Percentiles rank a stretch among this genome's conserved stretches.
These are phyloP conservation scores for Lolium perenne DNA, from an alignment of 176 grass and related monocot genomes.

Conservation along the genomic window DNA sequence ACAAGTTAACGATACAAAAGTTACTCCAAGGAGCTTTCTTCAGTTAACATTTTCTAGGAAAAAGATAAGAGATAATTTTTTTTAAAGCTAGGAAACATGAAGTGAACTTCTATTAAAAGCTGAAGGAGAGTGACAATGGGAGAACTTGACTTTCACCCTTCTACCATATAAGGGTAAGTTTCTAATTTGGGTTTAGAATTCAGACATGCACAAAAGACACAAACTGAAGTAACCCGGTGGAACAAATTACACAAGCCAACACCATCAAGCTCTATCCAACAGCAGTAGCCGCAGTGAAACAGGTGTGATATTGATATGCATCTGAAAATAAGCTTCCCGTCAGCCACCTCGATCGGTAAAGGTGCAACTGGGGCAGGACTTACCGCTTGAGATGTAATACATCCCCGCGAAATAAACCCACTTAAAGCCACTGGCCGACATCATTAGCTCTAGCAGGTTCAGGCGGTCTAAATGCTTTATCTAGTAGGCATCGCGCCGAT, in stretches of 20 bases:
- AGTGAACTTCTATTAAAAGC: too few species aligned
- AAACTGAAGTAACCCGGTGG: neutral
- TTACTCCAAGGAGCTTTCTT: too few species aligned
- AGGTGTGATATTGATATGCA: slow-evolving; percentile 15
- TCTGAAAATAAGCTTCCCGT: neutral
- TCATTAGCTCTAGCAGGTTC: neutral
- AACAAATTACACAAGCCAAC: slow-evolving; percentile 28
- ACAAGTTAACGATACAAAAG: too few species aligned
- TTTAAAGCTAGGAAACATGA: too few species aligned
- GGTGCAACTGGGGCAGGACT: too few species aligned
- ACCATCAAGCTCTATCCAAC: neutral
- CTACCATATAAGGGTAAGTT: neutral
- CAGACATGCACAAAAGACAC: neutral
- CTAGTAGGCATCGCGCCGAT: neutral
- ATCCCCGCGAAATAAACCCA: too few species aligned
- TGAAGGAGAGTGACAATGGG: too few species aligned
- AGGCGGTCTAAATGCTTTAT: neutral
- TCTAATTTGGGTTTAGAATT: neutral
- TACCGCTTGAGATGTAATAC: too few species aligned
- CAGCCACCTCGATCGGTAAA: neutral
- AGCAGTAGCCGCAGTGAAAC: neutral
- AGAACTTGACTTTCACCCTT: too few species aligned
- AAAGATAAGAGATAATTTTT: too few species aligned
- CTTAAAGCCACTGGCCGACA: neutral
- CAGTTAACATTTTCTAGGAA: too few species aligned